Base-by-base conservation (phyloP, 805 yeast species). In the Lachancea sp. region DNA sequence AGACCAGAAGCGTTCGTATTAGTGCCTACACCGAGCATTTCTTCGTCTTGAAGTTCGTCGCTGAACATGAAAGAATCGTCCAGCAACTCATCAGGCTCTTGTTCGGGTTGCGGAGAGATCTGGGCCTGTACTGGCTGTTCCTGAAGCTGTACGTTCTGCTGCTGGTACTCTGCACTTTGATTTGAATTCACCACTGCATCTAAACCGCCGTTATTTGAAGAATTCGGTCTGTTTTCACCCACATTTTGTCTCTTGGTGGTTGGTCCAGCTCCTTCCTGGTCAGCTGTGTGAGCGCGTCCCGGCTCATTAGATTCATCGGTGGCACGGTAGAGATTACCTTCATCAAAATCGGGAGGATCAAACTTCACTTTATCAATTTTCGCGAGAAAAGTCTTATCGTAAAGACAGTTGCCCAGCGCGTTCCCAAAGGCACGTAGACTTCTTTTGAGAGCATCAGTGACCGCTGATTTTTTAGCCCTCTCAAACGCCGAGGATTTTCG, bases 341-440 rank as follows among this genome's bases (percentile, higher is more conserved):
- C 72, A 49, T 67, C 71, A 46, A 68, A 67, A 45, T 68, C 72
- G 15, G 71, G 70, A 0, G 72, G 71, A 35, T 64, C 69, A 47
- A 64, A 66, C 39, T 67, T 67, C 2, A 68, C 70, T 34, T 60
- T 64, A 36, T 68, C 67, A 20, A 68, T 68, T 48, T 60, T 65
- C 5, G 61, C 69, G 30, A 82, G 58, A 43, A 78, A 80, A 37
- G 75, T 77, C 51, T 80, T 80, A 56, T 84, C 94, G 52, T 84
- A 84, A n/a, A 84, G 70, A 61, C 95, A 84, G 52, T 84, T 84
- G 1, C 94, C 95, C 54, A 84, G 62, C 0, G 85, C 86, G 56
- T 83, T 84, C 34, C 95, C 95, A 58, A 82, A 84, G 42, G 83
- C 80, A 55, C 94, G 70, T 44, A 84, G 67, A 17, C 89, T 83